These are phyloP conservation scores for Pezicula radicicola DNA, from an alignment of 2,329 filamentous ascomycete genomes.

Conservation along the genomic window DNA sequence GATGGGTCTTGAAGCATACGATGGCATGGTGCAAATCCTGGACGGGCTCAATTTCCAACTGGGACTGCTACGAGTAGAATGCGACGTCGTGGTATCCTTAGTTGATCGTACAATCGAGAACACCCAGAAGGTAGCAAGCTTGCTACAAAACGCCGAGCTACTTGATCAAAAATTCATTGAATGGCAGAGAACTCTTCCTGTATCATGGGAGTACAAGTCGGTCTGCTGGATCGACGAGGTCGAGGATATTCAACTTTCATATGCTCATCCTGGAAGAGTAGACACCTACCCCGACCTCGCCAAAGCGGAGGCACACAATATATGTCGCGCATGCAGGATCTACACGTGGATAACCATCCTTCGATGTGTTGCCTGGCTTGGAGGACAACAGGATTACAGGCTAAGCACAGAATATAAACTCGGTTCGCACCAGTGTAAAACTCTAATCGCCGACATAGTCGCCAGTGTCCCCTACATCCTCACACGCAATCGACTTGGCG, in stretches of 20 bases:
- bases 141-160: conserved; percentile 48
- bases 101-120: conserved; percentile 44
- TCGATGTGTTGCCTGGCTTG: conserved; percentile 57
- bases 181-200: conserved; percentile 49
- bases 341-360: conserved; percentile 53
- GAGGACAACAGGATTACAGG: conserved; percentile 55
- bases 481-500: conserved; percentile 47
- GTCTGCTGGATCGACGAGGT: conserved; percentile 54
- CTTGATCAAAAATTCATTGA: conserved; percentile 47
- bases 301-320: conserved; percentile 55
- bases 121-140: conserved; percentile 44
- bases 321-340: conserved; percentile 50
- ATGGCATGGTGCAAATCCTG: conserved; percentile 44
- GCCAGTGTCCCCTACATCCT: conserved; percentile 58
- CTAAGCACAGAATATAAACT: conserved; percentile 58
- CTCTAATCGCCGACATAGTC: conserved; percentile 55
- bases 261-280: conserved; percentile 56
- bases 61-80: conserved; percentile 50
- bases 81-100: conserved; percentile 44
- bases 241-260: conserved; percentile 45
- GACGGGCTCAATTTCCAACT: conserved; percentile 47
- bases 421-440: conserved; percentile 45
- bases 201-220: conserved; percentile 45
- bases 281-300: conserved; percentile 57
- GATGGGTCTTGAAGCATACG: conserved; percentile 49